Conservation (phyloP, 768 basidiomycete species). For the Mycena vulgaris region DNA sequence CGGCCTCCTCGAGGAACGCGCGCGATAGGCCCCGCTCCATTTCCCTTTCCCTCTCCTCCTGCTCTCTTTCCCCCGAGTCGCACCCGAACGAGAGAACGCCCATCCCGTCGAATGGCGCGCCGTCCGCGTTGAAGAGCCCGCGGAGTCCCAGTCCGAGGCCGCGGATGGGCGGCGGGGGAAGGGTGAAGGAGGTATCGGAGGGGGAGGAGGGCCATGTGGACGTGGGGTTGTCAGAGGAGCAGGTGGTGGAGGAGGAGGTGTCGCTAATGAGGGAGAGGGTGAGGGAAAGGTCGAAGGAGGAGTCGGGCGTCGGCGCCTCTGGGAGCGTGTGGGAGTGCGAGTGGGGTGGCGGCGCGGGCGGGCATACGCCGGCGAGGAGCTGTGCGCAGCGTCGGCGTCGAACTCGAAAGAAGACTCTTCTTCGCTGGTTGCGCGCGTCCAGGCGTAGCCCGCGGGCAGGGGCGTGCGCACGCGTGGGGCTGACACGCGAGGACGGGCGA, state of each 20-base stretch:
- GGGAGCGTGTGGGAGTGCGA: not conserved
- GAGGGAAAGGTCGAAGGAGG: conserved; percentile 34
- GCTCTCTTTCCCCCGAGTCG: not conserved
- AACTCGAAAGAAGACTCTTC: too few relatives aligned
- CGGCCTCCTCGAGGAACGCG: conserved; percentile 33
- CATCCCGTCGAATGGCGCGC: conserved; percentile 35
- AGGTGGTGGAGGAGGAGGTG: conserved; percentile 16
- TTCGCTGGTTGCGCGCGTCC: too few relatives aligned
- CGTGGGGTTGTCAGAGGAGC: not conserved
- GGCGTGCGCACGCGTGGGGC: conserved; percentile 16
- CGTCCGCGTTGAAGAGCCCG: conserved; percentile 33
- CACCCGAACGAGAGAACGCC: conserved; percentile 34
- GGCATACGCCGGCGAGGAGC: not conserved
- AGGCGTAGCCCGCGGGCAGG: too few relatives aligned
- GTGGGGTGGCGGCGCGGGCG: not conserved
- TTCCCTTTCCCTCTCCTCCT: not conserved
- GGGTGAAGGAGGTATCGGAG: too few relatives aligned
- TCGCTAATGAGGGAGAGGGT: conserved; percentile 37
- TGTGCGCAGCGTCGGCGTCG: too few relatives aligned
- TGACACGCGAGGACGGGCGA: conserved; percentile 32
- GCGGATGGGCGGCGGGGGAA: conserved; percentile 6
- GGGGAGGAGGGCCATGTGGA: too few relatives aligned
- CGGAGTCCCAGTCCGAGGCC: conserved; percentile 23
- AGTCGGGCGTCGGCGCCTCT: not conserved
- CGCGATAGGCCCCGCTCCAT: conserved; percentile 25